These are phyloP conservation scores for Populus nigra DNA, from an alignment of 345 rosid genomes.

Conservation along the genomic window DNA sequence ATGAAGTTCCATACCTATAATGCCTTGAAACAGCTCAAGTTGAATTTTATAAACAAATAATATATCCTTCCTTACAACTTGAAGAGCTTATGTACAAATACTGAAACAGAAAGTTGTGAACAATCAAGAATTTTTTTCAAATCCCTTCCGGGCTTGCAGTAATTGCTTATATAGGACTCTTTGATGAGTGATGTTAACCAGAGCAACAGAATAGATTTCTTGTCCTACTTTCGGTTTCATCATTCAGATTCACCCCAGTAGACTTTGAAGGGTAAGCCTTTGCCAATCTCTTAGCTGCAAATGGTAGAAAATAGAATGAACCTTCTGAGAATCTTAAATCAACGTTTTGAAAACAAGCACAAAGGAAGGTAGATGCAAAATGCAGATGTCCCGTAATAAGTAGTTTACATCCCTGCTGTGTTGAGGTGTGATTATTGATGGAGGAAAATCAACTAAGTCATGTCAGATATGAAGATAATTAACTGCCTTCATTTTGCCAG, in stretches of 20 bases:
- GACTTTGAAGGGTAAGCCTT: constrained; percentile 41
- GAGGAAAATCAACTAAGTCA: not conserved
- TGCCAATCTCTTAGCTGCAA: constrained; percentile 54
- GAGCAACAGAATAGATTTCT: constrained; percentile 47
- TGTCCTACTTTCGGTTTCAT: constrained; percentile 33
- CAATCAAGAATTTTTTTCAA: not conserved
- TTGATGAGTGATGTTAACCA: constrained; percentile 25
- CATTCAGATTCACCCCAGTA: constrained; percentile 38
- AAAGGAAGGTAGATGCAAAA: not conserved
- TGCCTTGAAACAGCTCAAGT: not conserved
- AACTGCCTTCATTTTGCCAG: not conserved
- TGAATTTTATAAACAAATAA: not conserved
- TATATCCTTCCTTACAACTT: not conserved
- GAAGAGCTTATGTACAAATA: not conserved
- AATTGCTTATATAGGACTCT: not conserved
- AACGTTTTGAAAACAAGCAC: not conserved
- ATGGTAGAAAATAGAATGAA: not conserved
- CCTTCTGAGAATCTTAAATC: not conserved
- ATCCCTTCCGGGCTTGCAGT: not conserved
- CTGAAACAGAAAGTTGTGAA: not conserved
- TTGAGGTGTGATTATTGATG: not conserved
- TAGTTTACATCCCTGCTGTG: not conserved
- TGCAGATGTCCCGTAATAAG: no score
- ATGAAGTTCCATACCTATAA: not conserved
- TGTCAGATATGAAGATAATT: not conserved